A percentile compares a stretch with the other conserved stretches of the same genome.
phyloP scores from a whole-genome alignment of 768 basidiomycete genomes.

The Pisolithus tinctorius region DNA sequence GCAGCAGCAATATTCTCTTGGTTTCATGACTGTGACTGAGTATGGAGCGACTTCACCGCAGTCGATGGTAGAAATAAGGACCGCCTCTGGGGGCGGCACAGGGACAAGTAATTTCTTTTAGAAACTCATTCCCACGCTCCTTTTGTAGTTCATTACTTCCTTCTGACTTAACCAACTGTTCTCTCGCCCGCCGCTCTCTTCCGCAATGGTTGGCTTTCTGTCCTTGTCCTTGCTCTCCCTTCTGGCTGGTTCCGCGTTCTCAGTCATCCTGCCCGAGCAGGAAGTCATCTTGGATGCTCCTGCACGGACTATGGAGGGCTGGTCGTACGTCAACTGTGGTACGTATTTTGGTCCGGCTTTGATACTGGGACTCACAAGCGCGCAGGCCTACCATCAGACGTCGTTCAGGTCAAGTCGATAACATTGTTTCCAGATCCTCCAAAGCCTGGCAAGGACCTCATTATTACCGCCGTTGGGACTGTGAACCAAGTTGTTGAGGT shows the following conservation, averaged over 20 bases:
- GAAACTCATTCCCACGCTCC: slow-evolving; percentile 17
- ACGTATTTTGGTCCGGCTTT: slow-evolving; percentile 18
- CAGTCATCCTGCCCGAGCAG: slow-evolving; percentile 23
- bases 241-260: slow-evolving; percentile 19
- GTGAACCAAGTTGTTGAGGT: slow-evolving; percentile 64
- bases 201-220: slow-evolving; percentile 27
- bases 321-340: slow-evolving; percentile 78
- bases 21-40: slow-evolving; percentile 44
- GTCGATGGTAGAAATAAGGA: slow-evolving; percentile 6
- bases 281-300: slow-evolving; percentile 23
- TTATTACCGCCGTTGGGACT: slow-evolving; percentile 68
- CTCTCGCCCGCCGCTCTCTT: slow-evolving; percentile 16
- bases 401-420: slow-evolving; percentile 66
- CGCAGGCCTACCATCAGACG: slow-evolving; percentile 39
- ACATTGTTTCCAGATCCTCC: slow-evolving; percentile 82
- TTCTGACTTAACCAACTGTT: too few species aligned
- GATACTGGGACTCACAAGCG: slow-evolving; percentile 3
- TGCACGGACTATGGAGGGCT: slow-evolving; percentile 37
- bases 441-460: slow-evolving; percentile 76
- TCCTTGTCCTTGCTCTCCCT: slow-evolving; percentile 23
- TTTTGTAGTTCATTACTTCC: background rate
- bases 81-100: background rate
- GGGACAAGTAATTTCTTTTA: background rate
- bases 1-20: slow-evolving; percentile 87
- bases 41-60: background rate